These are phyloP conservation scores for Scedosporium apiospermum DNA, from an alignment of 2,329 filamentous ascomycete species.

Conservation along the genomic window DNA sequence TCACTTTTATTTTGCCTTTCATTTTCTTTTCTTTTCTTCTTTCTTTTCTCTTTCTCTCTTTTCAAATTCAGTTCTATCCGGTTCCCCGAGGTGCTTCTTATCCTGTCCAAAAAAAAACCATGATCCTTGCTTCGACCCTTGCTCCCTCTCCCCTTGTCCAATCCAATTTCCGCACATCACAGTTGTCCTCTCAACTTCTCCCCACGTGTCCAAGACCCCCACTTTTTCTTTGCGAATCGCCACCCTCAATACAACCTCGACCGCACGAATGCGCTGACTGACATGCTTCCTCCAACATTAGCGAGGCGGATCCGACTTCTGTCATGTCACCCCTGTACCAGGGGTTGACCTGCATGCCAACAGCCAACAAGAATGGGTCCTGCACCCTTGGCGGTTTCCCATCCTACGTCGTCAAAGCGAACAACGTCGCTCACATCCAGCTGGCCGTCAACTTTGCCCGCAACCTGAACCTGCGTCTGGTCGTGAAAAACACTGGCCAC, in stretches of 20 bases:
- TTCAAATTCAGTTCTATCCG: neutral
- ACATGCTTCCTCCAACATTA: constrained; percentile 11
- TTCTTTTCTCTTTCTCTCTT: neutral
- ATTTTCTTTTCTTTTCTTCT: neutral
- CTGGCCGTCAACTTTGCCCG: constrained; percentile 26
- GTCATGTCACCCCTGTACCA: constrained; percentile 28
- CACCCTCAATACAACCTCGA: neutral
- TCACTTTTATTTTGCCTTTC: neutral
- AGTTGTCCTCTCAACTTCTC: too few relatives aligned
- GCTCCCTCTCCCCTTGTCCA: too few relatives aligned
- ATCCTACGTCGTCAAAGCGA: constrained; percentile 26
- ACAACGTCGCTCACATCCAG: constrained; percentile 18
- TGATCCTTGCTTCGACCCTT: too few relatives aligned
- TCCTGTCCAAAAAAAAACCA: too few relatives aligned
- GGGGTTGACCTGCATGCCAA: constrained; percentile 28
- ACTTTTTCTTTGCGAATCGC: too few relatives aligned
- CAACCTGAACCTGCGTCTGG: constrained; percentile 24
- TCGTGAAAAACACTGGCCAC: constrained; percentile 23
- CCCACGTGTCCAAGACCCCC: too few relatives aligned
- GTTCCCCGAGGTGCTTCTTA: too few relatives aligned
- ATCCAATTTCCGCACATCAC: too few relatives aligned
- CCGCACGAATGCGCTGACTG: constrained; percentile 7
- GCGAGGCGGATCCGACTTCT: constrained; percentile 24
- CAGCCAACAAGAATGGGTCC: constrained; percentile 22
- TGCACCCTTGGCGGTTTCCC: constrained; percentile 35